These are phyloP conservation scores for Zygnema circumcarinatum DNA, from an alignment of 139 green algal genomes.

Conservation along the genomic window DNA sequence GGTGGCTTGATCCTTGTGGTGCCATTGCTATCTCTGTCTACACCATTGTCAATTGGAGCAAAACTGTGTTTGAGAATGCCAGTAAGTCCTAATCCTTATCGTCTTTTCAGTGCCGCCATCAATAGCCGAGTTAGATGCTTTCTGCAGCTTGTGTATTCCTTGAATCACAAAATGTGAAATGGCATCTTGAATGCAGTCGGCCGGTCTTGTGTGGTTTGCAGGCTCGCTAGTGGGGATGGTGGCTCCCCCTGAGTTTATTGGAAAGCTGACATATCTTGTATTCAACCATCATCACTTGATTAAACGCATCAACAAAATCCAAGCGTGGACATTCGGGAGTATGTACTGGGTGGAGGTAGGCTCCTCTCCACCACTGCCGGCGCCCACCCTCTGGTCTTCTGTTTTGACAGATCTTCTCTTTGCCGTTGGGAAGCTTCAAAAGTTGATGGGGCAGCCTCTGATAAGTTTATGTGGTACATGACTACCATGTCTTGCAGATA, in stretches of 20 bases:
- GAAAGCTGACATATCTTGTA: slow-evolving; percentile 64
- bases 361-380: not conserved
- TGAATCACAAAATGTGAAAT: not conserved
- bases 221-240: slow-evolving; percentile 61
- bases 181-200: not conserved
- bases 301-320: slow-evolving; percentile 66
- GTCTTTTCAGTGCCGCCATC: not conserved
- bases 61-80: slow-evolving; percentile 63
- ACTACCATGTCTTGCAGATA: not conserved
- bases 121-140: not conserved
- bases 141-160: not conserved
- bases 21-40: slow-evolving; percentile 66
- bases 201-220: slow-evolving; percentile 11
- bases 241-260: slow-evolving; percentile 58
- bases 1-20: slow-evolving; percentile 62
- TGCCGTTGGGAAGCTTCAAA: not conserved
- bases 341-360: slow-evolving; percentile 64
- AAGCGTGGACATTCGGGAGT: slow-evolving; percentile 67
- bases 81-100: slow-evolving; percentile 26
- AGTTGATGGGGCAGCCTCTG: not conserved
- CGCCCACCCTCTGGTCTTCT: no score
- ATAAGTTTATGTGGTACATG: not conserved
- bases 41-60: slow-evolving; percentile 65
- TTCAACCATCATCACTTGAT: slow-evolving; percentile 66
- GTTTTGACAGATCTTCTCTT: not conserved